Evolutionary conservation across 2,329 filamentous ascomycete species (phyloP).

Genomic region (Fusarium xyrophilum): DNA sequence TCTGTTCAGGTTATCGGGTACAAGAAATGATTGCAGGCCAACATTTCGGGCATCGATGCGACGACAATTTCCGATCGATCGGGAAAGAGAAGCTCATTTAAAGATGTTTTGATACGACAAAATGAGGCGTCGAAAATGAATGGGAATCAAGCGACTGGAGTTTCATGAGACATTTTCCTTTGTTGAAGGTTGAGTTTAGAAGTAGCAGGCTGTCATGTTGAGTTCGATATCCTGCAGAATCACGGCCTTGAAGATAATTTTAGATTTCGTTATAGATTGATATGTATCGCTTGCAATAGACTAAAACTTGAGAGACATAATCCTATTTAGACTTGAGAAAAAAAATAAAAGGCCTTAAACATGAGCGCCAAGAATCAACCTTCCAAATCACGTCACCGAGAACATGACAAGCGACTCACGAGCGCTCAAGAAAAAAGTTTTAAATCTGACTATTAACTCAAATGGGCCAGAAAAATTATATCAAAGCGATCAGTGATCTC

Average conservation of each 20-base stretch:
- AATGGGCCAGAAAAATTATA: neutral
- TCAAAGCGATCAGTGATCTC: neutral
- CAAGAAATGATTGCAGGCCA: neutral
- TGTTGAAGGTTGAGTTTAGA: neutral
- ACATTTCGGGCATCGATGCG: neutral
- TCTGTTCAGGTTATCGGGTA: neutral
- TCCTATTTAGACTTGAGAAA: fast-evolving
- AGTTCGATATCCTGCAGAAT: no score
- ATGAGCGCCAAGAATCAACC: neutral
- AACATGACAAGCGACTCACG: slow-evolving; percentile 1
- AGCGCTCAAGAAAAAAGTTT: neutral
- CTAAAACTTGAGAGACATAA: fast-evolving
- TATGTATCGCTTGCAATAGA: fast-evolving
- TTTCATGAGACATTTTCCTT: neutral
- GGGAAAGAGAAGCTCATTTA: neutral
- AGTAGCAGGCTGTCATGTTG: fast-evolving
- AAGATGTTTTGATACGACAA: fast-evolving
- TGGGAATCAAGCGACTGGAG: fast-evolving
- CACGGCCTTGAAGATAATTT: neutral
- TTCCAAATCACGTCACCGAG: neutral
- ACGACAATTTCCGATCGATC: neutral
- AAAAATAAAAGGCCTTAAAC: no score
- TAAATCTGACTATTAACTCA: fast-evolving
- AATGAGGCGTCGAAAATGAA: neutral
- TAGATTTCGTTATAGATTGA: fast-evolving